A percentile compares a stretch with the other conserved stretches of the same genome.
Evolutionary conservation across 169 alveolate genomes (phyloP).

Genomic region (Ichthyophthirius multifiliis): DNA sequence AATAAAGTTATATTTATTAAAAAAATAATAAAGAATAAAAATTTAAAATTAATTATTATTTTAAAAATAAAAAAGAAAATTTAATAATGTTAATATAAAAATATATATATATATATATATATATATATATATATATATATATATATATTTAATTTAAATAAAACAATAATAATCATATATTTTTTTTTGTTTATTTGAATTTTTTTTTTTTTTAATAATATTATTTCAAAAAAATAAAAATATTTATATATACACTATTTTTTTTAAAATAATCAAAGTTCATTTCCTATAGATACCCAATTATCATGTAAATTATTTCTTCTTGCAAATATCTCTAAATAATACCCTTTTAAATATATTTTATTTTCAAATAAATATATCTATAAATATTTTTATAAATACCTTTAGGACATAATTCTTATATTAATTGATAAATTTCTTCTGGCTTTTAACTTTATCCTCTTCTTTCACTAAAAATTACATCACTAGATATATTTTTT

Average conservation of each 20-base stretch:
- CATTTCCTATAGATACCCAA: constrained; percentile 77
- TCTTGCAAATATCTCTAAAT: constrained; percentile 70
- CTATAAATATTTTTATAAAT: neutral
- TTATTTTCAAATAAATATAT: neutral
- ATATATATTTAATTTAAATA: no score
- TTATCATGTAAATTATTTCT: constrained; percentile 64
- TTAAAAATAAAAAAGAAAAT: no score
- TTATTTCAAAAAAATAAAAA: no score
- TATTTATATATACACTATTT: neutral
- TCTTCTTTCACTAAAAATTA: constrained; percentile 65
- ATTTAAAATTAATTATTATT: no score
- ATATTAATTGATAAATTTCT: constrained; percentile 59
- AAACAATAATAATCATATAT: no score
- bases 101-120: no score
- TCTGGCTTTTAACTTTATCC: constrained; percentile 75
- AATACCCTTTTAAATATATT: constrained; percentile 16
- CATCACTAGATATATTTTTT: constrained; percentile 49
- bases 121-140: no score
- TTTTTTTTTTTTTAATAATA: no score
- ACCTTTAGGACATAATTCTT: constrained; percentile 62
- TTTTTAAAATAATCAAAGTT: constrained; percentile 38
- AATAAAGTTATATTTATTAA: no score
- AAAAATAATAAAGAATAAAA: no score
- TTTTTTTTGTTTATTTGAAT: no score
- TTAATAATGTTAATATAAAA: no score